Evolutionary conservation across 139 green algal genomes (phyloP).

Genomic region (Dunaliella sp.): DNA sequence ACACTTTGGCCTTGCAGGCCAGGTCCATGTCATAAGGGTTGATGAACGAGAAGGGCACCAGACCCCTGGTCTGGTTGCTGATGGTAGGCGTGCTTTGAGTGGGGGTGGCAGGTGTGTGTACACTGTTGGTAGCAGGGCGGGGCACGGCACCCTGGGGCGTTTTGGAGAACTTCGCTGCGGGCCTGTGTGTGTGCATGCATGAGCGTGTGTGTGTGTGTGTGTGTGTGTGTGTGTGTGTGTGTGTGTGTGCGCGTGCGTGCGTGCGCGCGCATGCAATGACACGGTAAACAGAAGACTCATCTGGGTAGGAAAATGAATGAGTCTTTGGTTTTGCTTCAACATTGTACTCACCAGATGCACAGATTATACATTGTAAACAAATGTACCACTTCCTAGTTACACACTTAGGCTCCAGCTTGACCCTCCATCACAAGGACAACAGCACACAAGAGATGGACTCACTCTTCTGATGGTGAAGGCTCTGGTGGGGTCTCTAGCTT

Average conservation of each 20-base stretch:
- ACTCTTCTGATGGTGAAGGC: constrained; percentile 42
- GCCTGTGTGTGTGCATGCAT: neutral
- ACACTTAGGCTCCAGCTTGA: too few relatives aligned
- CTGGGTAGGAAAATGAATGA: too few relatives aligned
- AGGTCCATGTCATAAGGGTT: constrained; percentile 48
- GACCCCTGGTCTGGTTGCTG: neutral
- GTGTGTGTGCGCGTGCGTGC: too few relatives aligned
- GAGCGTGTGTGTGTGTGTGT: too few relatives aligned
- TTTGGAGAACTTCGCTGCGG: constrained; percentile 18
- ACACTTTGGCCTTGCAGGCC: constrained; percentile 68
- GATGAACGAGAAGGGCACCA: constrained; percentile 11
- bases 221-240: neutral
- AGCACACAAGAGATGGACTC: neutral
- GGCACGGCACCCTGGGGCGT: constrained; percentile 9
- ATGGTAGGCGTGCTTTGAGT: neutral
- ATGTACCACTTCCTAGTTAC: too few relatives aligned
- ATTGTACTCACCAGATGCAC: too few relatives aligned
- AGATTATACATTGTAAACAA: too few relatives aligned
- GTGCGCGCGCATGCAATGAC: too few relatives aligned
- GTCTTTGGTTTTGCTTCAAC: too few relatives aligned
- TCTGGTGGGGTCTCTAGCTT: constrained; percentile 8
- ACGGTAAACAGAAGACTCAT: too few relatives aligned
- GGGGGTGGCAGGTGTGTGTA: neutral
- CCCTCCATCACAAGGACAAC: too few relatives aligned
- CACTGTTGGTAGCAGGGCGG: neutral